Base-by-base conservation (phyloP, 2,329 filamentous ascomycete genomes). In the Arthrobotrys iridis region DNA sequence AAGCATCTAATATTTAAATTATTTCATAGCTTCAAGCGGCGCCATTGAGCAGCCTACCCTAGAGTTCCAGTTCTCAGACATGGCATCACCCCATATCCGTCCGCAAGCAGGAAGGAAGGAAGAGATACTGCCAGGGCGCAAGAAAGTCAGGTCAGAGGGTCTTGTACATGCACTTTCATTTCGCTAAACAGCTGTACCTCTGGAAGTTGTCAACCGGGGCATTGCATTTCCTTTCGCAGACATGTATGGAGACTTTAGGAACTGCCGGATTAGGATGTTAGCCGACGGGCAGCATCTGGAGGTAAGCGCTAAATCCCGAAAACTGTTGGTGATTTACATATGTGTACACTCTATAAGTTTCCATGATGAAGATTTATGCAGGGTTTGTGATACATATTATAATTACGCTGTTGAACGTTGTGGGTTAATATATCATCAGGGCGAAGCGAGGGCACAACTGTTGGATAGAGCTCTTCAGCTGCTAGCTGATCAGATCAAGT, bases 181-280 rank as follows among this genome's bases (percentile, higher is more conserved):
- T 55, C 30, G 50, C 50, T 37, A 55, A 55, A 18, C 13, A 55
- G 15, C 2, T 55, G 18, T 11, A 33, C 26, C 13, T n/a, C 10
- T 10, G 24, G 46, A 30, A 26, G 24, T 6, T 33, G 13, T 4
- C 33, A 15, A 13, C 24, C 46, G 10, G 45, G 45, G 15, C 35
- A 43, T 22, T 55, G 13, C n/a, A n/a, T n/a, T 33, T 30, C 28
- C 15, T 55, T 35, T 48, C 6, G 43, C 45, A 30, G 22, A 30
- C 43, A 24, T 43, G 28, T 41, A 26, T 48, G 24, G 43, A 46
- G 50, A 37, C 30, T 28, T 55, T 55, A 18, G 33, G 37, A 75
- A 59, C 71, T 75, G 58, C 71, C 71, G 50, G 22, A 63, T 75
- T 30, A 41, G 57, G 63, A 30, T 18, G 46, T 37, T 63, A 75